phyloP scores from a whole-genome alignment of 2,329 filamentous ascomycete species.

The Pseudogymnoascus sp. region DNA sequence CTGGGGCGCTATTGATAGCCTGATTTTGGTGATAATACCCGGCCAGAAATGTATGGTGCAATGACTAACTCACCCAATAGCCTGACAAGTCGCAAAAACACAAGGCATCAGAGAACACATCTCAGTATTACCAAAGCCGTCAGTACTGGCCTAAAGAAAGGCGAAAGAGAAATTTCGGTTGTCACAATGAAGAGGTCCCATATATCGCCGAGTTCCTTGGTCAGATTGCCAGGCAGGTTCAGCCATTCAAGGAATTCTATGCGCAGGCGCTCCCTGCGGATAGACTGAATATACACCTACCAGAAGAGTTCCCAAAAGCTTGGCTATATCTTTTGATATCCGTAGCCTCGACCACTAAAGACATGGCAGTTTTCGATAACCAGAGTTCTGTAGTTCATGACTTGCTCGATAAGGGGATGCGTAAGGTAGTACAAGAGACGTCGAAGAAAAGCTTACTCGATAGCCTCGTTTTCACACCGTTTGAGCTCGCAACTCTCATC shows the following conservation, averaged over 20 bases:
- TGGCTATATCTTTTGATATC: slow-evolving; percentile 20
- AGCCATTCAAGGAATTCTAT: slow-evolving; percentile 13
- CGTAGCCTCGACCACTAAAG: slow-evolving; percentile 11
- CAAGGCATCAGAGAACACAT: neutral
- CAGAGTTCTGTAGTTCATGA: slow-evolving; percentile 12
- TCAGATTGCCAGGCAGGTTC: neutral
- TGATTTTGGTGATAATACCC: neutral
- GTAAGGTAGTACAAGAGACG: slow-evolving; percentile 11
- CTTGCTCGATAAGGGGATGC: slow-evolving; percentile 13
- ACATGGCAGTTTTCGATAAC: slow-evolving; percentile 13
- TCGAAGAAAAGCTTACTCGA: slow-evolving; percentile 12
- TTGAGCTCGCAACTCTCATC: slow-evolving; percentile 18
- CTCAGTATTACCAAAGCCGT: neutral
- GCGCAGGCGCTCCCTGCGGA: slow-evolving; percentile 9
- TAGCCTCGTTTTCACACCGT: slow-evolving; percentile 15
- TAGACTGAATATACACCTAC: slow-evolving; percentile 12
- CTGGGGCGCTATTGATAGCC: slow-evolving; percentile 34
- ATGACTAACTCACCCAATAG: neutral
- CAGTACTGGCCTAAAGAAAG: neutral
- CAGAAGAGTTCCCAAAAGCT: slow-evolving; percentile 17
- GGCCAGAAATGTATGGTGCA: neutral
- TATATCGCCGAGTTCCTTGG: slow-evolving; percentile 8
- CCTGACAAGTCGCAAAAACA: neutral
- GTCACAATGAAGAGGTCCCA: slow-evolving; percentile 1
- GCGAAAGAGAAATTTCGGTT: slow-evolving; percentile 2